Evolutionary conservation across 2,329 filamentous ascomycete species (phyloP).

Genomic region (Magnaporthiopsis incrustans): DNA sequence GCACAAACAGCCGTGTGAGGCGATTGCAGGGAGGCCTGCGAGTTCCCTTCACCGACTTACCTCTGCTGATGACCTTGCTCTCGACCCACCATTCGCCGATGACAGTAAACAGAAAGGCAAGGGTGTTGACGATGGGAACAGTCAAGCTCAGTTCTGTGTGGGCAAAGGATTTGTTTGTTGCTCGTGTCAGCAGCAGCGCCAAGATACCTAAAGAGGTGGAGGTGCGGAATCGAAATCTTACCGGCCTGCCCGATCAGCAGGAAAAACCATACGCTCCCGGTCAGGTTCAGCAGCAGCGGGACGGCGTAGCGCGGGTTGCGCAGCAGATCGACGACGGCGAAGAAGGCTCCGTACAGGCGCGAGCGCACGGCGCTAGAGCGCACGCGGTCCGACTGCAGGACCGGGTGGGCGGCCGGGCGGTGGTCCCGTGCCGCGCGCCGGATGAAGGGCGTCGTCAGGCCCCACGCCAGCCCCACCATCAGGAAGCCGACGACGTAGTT

Average conservation of each 20-base stretch:
- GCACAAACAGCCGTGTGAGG: neutral
- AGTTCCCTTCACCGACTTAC: constrained; percentile 40
- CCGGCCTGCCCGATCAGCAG: constrained; percentile 85
- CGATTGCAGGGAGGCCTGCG: too few relatives aligned
- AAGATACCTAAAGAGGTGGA: neutral
- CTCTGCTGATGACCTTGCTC: constrained; percentile 76
- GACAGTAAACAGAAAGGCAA: constrained; percentile 94
- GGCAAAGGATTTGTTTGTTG: neutral
- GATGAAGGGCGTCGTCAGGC: constrained; percentile 88
- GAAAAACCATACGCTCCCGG: constrained; percentile 95
- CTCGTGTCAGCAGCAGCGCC: constrained; percentile 2
- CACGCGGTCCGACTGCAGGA: constrained; percentile 43
- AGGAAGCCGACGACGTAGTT: constrained; percentile 87
- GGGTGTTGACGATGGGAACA: constrained; percentile 87
- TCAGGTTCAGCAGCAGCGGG: constrained; percentile 79
- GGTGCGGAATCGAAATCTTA: constrained; percentile 34
- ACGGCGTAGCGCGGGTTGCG: constrained; percentile 76
- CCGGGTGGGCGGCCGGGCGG: constrained; percentile 50
- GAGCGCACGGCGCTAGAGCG: constrained; percentile 51
- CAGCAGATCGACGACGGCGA: constrained; percentile 70
- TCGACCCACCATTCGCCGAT: constrained; percentile 94
- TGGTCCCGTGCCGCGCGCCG: constrained; percentile 74
- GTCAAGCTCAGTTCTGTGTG: constrained; percentile 76
- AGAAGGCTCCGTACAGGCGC: constrained; percentile 58
- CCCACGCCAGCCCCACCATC: constrained; percentile 87